Evolutionary conservation across 2,329 filamentous ascomycete genomes (phyloP).

Genomic region (Stemphylium beticola): DNA sequence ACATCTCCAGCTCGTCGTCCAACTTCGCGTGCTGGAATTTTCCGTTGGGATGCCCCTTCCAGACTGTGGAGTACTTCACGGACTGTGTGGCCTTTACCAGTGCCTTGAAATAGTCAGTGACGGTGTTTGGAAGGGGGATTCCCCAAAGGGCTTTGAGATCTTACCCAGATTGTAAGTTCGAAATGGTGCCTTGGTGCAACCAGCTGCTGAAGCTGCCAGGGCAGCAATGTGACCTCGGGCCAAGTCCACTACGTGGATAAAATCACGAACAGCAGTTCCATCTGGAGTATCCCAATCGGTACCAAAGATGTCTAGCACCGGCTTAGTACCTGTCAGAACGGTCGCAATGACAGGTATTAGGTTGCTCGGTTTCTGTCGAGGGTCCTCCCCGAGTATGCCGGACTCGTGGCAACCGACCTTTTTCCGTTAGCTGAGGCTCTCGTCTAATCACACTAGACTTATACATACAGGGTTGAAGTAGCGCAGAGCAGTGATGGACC

Average conservation of each 20-base stretch:
- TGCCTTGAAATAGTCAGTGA: slow-evolving; percentile 39
- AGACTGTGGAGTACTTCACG: slow-evolving; percentile 51
- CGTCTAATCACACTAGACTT: not conserved
- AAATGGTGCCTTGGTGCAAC: slow-evolving; percentile 43
- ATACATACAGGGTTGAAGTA: slow-evolving; percentile 68
- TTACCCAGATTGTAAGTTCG: slow-evolving; percentile 51
- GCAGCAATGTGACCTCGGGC: slow-evolving; percentile 69
- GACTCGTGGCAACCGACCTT: slow-evolving; percentile 67
- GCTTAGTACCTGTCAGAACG: slow-evolving; percentile 62
- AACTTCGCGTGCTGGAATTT: slow-evolving; percentile 46
- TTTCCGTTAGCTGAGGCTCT: slow-evolving; percentile 10
- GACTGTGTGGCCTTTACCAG: slow-evolving; percentile 52
- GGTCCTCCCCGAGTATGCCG: slow-evolving; percentile 69
- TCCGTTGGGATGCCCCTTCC: slow-evolving; percentile 43
- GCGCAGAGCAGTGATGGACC: slow-evolving; percentile 67
- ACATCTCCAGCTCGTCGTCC: slow-evolving; percentile 52
- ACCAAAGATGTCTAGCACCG: slow-evolving; percentile 66
- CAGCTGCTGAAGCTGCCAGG: slow-evolving; percentile 49
- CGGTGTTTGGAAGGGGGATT: not conserved
- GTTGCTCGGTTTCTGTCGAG: slow-evolving; percentile 66
- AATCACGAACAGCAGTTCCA: slow-evolving; percentile 70
- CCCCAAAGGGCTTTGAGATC: not conserved
- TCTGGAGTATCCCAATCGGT: slow-evolving; percentile 70
- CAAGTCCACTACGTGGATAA: slow-evolving; percentile 71
- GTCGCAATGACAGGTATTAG: slow-evolving; percentile 69